Evolutionary conservation across 106 monocot species (phyloP).

Genomic region (Posidonia australis): DNA sequence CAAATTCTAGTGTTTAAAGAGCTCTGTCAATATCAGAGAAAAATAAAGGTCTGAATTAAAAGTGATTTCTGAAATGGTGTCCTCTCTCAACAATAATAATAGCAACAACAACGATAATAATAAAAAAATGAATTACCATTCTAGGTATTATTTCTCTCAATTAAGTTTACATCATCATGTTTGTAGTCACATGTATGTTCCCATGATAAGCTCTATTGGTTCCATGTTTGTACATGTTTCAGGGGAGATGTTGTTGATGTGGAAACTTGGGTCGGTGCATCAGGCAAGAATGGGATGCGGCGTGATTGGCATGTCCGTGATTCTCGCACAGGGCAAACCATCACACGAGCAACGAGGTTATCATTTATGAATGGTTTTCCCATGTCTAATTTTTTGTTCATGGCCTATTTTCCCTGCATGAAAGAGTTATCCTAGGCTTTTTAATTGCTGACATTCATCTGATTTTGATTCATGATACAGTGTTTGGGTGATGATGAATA

Average conservation of each 20-base stretch:
- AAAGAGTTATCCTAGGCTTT: not conserved
- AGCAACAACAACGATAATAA: no score
- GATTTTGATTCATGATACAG: slow-evolving; percentile 3
- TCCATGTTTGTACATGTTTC: not conserved
- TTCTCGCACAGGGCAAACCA: slow-evolving; percentile 12
- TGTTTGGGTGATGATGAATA: slow-evolving; percentile 32
- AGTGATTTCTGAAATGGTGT: no score
- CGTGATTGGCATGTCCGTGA: slow-evolving; percentile 24
- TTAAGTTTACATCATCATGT: no score
- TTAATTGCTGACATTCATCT: not conserved
- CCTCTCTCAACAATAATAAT: no score
- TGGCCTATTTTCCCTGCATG: not conserved
- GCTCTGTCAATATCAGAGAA: no score
- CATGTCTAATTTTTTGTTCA: not conserved
- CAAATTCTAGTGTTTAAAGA: no score
- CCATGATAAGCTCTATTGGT: not conserved
- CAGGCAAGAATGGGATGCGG: slow-evolving; percentile 30
- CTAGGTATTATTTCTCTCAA: no score
- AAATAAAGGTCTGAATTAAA: no score
- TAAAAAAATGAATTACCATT: no score
- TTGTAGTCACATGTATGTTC: not conserved
- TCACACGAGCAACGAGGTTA: slow-evolving; percentile 26
- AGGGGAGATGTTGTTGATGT: slow-evolving; percentile 28
- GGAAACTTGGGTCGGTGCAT: slow-evolving; percentile 26
- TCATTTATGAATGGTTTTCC: not conserved